phyloP scores from a whole-genome alignment of 1,139 yeast species.

The Tardiomyces depauwii region DNA sequence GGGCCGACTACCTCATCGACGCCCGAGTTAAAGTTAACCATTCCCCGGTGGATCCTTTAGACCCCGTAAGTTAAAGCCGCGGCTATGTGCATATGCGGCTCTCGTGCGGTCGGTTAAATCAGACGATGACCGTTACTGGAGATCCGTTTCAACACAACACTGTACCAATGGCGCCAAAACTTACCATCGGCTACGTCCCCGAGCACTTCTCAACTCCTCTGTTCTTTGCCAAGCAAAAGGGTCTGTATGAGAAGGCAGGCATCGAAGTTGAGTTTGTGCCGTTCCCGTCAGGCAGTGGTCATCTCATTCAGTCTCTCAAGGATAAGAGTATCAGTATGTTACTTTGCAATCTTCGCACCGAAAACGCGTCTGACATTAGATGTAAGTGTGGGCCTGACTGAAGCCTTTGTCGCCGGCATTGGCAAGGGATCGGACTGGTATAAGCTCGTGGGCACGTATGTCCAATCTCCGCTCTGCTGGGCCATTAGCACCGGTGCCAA shows the following conservation, averaged over 20 bases:
- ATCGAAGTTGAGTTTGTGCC: slow-evolving; percentile 55
- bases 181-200: slow-evolving; percentile 71
- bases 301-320: slow-evolving; percentile 63
- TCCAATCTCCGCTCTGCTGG: slow-evolving; percentile 81
- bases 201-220: slow-evolving; percentile 89
- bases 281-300: slow-evolving; percentile 83
- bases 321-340: slow-evolving; percentile 35
- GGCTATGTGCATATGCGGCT: too few relatives aligned
- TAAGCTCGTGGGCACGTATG: slow-evolving; percentile 70
- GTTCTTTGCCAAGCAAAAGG: slow-evolving; percentile 54
- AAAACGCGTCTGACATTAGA: slow-evolving; percentile 21
- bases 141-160: too few relatives aligned
- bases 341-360: slow-evolving; percentile 18
- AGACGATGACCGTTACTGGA: too few relatives aligned
- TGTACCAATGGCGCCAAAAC: slow-evolving; percentile 3
- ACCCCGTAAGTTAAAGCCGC: too few relatives aligned
- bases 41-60: too few relatives aligned
- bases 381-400: slow-evolving; percentile 79
- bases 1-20: too few relatives aligned
- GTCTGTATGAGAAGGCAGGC: slow-evolving; percentile 36
- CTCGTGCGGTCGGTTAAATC: too few relatives aligned
- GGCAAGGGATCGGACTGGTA: slow-evolving; percentile 58
- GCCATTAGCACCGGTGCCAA: slow-evolving; percentile 68
- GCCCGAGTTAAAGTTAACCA: too few relatives aligned
- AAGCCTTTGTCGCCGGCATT: slow-evolving; percentile 77